A percentile compares a stretch with the other conserved stretches of the same genome.
phyloP scores from a whole-genome alignment of 345 rosid species.

The Populus ilicifolia region DNA sequence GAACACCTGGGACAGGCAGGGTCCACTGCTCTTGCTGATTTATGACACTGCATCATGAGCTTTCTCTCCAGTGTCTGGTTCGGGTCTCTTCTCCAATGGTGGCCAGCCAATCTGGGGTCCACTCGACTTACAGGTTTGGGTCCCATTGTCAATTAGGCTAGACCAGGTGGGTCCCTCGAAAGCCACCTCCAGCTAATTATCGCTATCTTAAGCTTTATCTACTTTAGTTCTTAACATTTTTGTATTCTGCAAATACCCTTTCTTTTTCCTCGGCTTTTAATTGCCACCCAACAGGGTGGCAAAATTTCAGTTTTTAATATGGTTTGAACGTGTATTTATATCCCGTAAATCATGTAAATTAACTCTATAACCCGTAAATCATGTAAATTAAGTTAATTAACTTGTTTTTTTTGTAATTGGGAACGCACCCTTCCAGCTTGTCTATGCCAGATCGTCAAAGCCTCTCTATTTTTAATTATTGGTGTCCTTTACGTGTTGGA shows the following conservation, averaged over 20 bases:
- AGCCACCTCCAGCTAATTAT: constrained; percentile 21
- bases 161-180: constrained; percentile 21
- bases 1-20: background rate
- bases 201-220: constrained; percentile 5
- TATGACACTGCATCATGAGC: constrained; percentile 11
- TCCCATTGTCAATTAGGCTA: background rate
- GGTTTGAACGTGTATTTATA: background rate
- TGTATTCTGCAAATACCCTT: background rate
- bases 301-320: background rate
- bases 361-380: background rate
- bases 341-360: background rate
- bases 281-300: background rate
- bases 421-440: background rate
- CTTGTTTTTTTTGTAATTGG: background rate
- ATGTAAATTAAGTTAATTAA: background rate
- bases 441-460: too few relatives aligned
- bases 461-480: too few relatives aligned
- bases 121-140: background rate
- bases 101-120: constrained; percentile 29
- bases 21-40: constrained; percentile 17
- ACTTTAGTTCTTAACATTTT: background rate
- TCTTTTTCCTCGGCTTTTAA: background rate
- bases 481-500: too few relatives aligned
- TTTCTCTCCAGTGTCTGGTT: constrained; percentile 12
- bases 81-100: constrained; percentile 22